Conservation (phyloP, 2,329 filamentous ascomycete species). For the Alternaria metachromatica region DNA sequence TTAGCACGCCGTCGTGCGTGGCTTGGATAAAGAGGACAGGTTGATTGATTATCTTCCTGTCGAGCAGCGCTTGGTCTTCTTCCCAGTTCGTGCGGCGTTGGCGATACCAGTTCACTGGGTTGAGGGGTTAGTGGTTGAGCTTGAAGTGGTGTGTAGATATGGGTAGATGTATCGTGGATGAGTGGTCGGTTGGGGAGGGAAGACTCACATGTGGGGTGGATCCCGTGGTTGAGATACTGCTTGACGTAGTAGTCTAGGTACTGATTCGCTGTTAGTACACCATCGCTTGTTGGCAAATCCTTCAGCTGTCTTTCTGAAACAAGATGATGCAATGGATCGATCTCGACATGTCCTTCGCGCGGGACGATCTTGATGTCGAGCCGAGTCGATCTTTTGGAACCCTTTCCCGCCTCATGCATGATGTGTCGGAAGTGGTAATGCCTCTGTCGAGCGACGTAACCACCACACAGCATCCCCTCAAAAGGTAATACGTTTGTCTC, state of each 20-base stretch:
- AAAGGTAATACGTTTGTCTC: not conserved
- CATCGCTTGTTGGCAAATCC: constrained; percentile 4
- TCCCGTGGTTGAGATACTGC: constrained; percentile 73
- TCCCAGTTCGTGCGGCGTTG: constrained; percentile 74
- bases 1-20: constrained; percentile 73
- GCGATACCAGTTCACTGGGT: constrained; percentile 83
- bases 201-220: constrained; percentile 72
- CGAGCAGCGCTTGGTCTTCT: constrained; percentile 65
- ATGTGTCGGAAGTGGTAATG: not conserved
- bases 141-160: not conserved
- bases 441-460: not conserved
- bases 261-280: constrained; percentile 56
- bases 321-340: not conserved
- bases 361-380: not conserved
- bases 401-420: constrained; percentile 2
- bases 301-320: constrained; percentile 13
- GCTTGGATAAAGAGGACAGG: constrained; percentile 78
- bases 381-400: constrained; percentile 4
- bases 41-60: constrained; percentile 42
- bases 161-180: no score
- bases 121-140: not conserved
- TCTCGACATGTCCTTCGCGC: not conserved
- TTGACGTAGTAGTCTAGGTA: constrained; percentile 74
- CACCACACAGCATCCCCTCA: not conserved
- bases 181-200: not conserved